phyloP scores from a whole-genome alignment of 768 basidiomycete genomes.

The Termitomyces sp. region DNA sequence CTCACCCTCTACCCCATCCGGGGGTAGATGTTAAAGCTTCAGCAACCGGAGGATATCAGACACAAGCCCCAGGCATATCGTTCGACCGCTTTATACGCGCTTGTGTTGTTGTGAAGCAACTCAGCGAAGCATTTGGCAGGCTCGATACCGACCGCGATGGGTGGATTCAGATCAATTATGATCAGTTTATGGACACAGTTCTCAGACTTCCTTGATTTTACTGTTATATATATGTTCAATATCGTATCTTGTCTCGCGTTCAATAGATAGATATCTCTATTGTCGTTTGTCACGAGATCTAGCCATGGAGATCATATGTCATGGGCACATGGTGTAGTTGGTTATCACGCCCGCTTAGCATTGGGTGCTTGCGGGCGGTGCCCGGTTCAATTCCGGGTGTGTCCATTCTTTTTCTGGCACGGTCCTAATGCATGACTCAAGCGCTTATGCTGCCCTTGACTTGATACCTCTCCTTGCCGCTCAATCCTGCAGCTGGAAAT shows the following conservation, averaged over 20 bases:
- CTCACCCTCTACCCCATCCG: constrained; percentile 26
- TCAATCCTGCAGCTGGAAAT: constrained; percentile 4
- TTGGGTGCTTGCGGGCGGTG: constrained; percentile 17
- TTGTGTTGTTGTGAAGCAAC: constrained; percentile 76
- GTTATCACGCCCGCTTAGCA: constrained; percentile 29
- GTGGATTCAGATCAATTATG: constrained; percentile 73
- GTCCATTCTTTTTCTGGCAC: constrained; percentile 11
- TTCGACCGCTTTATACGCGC: constrained; percentile 87
- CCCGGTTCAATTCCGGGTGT: constrained; percentile 26
- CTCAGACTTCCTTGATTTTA: constrained; percentile 44
- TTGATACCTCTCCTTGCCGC: background rate
- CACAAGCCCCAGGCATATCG: constrained; percentile 50
- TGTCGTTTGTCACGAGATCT: no score
- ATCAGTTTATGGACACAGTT: constrained; percentile 66
- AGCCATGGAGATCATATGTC: no score
- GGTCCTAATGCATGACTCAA: no score
- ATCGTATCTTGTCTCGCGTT: background rate
- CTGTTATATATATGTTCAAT: background rate
- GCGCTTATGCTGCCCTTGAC: background rate
- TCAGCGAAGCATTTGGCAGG: constrained; percentile 63
- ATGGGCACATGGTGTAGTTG: constrained; percentile 27
- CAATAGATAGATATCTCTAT: no score
- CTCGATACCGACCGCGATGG: constrained; percentile 63
- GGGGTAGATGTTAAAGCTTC: constrained; percentile 57
- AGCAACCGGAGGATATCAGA: constrained; percentile 23